Base-by-base conservation (phyloP, 2,329 filamentous ascomycete genomes). In the Arachnopeziza araneosa region DNA sequence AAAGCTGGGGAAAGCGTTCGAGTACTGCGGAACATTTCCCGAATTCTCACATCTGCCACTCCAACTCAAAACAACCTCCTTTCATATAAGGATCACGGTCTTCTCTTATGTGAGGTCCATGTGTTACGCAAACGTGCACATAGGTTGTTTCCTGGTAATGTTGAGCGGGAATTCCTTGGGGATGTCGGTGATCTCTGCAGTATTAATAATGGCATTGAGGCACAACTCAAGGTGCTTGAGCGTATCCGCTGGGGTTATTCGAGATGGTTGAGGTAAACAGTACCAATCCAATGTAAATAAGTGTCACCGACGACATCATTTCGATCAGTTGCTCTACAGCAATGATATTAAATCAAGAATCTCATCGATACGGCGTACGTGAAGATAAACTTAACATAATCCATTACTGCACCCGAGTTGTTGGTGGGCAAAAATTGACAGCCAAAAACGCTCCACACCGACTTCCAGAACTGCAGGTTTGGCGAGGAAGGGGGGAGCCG, bases 241-340 rank as follows among this genome's bases (percentile, higher is more conserved):
- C 83, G 95, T 61, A 91, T 98, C 67, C 82, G 90, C 64, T 98
- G 95, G 93, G 89, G 89, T 3, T 98, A 97, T 78, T 84, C 84
- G 1, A 87, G 87, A 71, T 97, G 89, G 88, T 71, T 90, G 56
- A 64, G 59, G 60, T 71, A 59, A 63, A 54, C 50, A 30, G 24
- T 50, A 50, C 32, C 1, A 8, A 2, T 1, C 10, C 6, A 5
- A 21, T 21, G 26, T 22, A 54, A 54, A 24, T 24, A 8, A 52
- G 51, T 30, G 22, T 24, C 14, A 24, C 17, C 51, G 21, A 24
- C 23, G 17, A 52, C 6, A 19, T 26, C 23, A 22, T 52, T 24
- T 7, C 12, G 24, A 52, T 2, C 26, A 26, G 17, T 1, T 52
- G 22, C 22, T 24, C 51, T 3, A 17, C 19, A 17, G 21, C 22